Evolutionary conservation across 441 rosid genomes (phyloP).

Genomic region (Adansonia madagascariensis): DNA sequence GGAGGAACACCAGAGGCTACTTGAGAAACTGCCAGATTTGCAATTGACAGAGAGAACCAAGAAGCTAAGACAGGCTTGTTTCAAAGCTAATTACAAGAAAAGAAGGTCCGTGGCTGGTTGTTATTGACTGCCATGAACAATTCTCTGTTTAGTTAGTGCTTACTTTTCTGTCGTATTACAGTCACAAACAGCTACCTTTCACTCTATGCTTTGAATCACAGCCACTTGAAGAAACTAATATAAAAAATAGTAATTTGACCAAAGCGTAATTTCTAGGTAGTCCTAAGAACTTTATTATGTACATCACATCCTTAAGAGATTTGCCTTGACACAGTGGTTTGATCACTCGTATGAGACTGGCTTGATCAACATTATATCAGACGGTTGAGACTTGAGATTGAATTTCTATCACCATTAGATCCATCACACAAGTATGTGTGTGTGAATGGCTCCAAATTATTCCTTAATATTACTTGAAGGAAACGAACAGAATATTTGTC

Average conservation of each 20-base stretch:
- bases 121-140: not conserved
- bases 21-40: slow-evolving; percentile 56
- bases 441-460: slow-evolving; percentile 6
- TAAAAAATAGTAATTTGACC: not conserved
- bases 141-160: not conserved
- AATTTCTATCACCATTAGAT: not conserved
- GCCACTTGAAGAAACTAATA: not conserved
- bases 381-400: too few relatives aligned
- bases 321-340: not conserved
- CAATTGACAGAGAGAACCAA: slow-evolving; percentile 59
- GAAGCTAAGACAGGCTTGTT: slow-evolving; percentile 75
- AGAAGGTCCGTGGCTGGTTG: slow-evolving; percentile 37
- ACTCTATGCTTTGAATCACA: not conserved
- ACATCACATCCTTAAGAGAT: not conserved
- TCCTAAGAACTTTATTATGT: not conserved
- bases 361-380: too few relatives aligned
- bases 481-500: not conserved
- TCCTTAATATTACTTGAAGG: not conserved
- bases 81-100: slow-evolving; percentile 85
- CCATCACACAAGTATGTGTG: not conserved
- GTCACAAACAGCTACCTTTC: not conserved
- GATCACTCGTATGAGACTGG: too few relatives aligned
- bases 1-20: slow-evolving; percentile 57
- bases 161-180: not conserved
- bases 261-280: not conserved